Evolutionary conservation across 2,329 filamentous ascomycete genomes (phyloP).

Genomic region (Venturia asperata): DNA sequence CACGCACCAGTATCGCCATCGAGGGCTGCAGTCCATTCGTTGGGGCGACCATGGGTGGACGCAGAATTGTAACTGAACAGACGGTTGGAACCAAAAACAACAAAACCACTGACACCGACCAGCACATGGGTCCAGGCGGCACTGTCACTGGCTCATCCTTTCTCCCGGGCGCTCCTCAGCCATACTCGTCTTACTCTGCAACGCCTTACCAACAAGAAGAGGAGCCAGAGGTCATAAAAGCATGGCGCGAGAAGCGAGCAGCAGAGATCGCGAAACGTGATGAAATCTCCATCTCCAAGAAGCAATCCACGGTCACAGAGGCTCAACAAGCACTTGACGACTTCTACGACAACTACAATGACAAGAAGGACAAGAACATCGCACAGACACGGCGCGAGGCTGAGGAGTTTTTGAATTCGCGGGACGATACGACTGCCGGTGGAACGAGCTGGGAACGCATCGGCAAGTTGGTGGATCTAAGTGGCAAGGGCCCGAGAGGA

Average conservation of each 20-base stretch:
- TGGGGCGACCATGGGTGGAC: too few relatives aligned
- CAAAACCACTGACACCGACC: slow-evolving; percentile 13
- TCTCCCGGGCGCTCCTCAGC: slow-evolving; percentile 37
- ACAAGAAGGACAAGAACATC: slow-evolving; percentile 91
- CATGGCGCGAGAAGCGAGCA: slow-evolving; percentile 89
- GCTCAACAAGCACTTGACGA: slow-evolving; percentile 94
- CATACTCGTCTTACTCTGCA: slow-evolving; percentile 28
- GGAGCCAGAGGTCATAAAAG: slow-evolving; percentile 77
- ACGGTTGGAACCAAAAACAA: neutral
- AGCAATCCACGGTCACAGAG: slow-evolving; percentile 77
- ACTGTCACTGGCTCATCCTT: slow-evolving; percentile 70
- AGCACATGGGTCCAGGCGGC: slow-evolving; percentile 68
- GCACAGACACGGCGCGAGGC: slow-evolving; percentile 84
- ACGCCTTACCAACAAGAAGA: slow-evolving; percentile 61
- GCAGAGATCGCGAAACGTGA: slow-evolving; percentile 75
- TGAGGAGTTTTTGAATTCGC: slow-evolving; percentile 79
- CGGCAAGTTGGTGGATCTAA: slow-evolving; percentile 93
- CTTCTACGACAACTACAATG: slow-evolving; percentile 99
- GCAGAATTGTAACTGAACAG: too few relatives aligned
- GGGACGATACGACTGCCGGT: slow-evolving; percentile 88
- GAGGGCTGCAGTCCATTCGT: too few relatives aligned
- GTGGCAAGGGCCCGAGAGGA: slow-evolving; percentile 81
- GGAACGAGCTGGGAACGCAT: slow-evolving; percentile 99
- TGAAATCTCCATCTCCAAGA: slow-evolving; percentile 74
- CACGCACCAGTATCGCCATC: neutral